Percentiles rank a stretch among this genome's conserved stretches.
Conservation (phyloP, 495 filamentous ascomycete genomes). For the Rhypophila decipiens region DNA sequence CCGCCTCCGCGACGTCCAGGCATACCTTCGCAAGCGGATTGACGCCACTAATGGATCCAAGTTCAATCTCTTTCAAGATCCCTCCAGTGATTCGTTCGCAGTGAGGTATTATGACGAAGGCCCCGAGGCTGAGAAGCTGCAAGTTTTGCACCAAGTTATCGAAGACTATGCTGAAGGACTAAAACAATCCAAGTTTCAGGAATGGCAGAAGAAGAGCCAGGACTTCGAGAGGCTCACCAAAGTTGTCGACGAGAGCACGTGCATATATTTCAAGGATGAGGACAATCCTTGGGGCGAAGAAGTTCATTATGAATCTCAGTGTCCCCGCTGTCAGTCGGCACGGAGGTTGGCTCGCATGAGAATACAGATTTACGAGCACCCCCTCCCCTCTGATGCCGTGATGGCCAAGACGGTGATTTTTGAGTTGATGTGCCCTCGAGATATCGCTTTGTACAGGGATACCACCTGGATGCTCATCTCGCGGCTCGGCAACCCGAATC, state of each 20-base stretch:
- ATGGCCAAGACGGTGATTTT: slow-evolving; percentile 32
- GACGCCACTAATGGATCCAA: neutral
- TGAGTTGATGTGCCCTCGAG: slow-evolving; percentile 34
- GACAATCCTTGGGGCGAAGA: slow-evolving; percentile 6
- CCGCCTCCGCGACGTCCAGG: slow-evolving; percentile 42
- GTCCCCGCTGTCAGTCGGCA: slow-evolving; percentile 28
- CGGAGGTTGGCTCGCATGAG: slow-evolving; percentile 22
- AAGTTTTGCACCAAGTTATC: slow-evolving; percentile 26
- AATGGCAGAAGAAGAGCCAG: slow-evolving; percentile 29
- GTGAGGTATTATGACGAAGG: slow-evolving; percentile 36
- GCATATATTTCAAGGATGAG: slow-evolving; percentile 15
- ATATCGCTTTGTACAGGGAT: slow-evolving; percentile 39
- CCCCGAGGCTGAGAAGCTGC: slow-evolving; percentile 15
- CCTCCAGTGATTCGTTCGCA: slow-evolving; percentile 35
- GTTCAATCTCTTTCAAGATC: slow-evolving; percentile 40
- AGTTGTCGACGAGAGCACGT: slow-evolving; percentile 23
- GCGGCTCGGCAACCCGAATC: slow-evolving; percentile 12
- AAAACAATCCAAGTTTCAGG: slow-evolving; percentile 38
- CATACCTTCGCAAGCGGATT: slow-evolving; percentile 36
- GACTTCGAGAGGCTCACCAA: slow-evolving; percentile 34
- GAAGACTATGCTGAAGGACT: slow-evolving; percentile 6
- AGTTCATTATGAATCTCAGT: slow-evolving; percentile 22
- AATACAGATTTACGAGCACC: slow-evolving; percentile 39
- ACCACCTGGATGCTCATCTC: slow-evolving; percentile 35
- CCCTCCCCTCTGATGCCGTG: slow-evolving; percentile 30